These are phyloP conservation scores for Kernera saxatilis DNA, from an alignment of 345 rosid genomes.

Conservation along the genomic window DNA sequence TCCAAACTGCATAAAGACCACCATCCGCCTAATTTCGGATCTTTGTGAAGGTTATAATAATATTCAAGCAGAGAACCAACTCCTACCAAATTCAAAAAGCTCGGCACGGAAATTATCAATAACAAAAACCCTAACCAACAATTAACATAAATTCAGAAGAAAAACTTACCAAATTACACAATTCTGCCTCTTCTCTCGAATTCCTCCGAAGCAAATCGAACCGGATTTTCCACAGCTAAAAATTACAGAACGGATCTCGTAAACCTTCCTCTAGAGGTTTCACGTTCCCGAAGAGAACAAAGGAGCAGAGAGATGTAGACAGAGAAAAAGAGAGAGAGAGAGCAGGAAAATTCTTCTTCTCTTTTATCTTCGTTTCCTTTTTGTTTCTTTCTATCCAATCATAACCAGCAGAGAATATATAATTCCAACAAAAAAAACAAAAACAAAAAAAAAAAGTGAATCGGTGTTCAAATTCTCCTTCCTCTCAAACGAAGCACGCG, in stretches of 20 bases:
- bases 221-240: background rate
- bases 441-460: background rate
- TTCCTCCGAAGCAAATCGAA: background rate
- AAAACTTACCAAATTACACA: background rate
- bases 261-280: slow-evolving; percentile 37
- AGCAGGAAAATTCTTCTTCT: slow-evolving; percentile 28
- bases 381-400: slow-evolving; percentile 34
- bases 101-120: background rate
- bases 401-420: slow-evolving; percentile 12
- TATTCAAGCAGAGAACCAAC: background rate
- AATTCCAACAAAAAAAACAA: background rate
- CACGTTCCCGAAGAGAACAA: slow-evolving; percentile 36
- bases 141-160: background rate
- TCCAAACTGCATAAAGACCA: background rate
- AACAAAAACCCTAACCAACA: slow-evolving; percentile 12
- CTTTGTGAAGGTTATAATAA: background rate
- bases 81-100: slow-evolving; percentile 11
- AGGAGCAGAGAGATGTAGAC: slow-evolving; percentile 28
- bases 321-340: slow-evolving; percentile 6
- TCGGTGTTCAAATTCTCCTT: slow-evolving; percentile 15
- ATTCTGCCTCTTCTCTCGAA: slow-evolving; percentile 2
- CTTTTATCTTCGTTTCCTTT: background rate
- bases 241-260: slow-evolving; percentile 40
- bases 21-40: background rate
- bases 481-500: background rate